Evolutionary conservation across 352 stramenopile species (phyloP).

Genomic region (Sclerospora graminicola): DNA sequence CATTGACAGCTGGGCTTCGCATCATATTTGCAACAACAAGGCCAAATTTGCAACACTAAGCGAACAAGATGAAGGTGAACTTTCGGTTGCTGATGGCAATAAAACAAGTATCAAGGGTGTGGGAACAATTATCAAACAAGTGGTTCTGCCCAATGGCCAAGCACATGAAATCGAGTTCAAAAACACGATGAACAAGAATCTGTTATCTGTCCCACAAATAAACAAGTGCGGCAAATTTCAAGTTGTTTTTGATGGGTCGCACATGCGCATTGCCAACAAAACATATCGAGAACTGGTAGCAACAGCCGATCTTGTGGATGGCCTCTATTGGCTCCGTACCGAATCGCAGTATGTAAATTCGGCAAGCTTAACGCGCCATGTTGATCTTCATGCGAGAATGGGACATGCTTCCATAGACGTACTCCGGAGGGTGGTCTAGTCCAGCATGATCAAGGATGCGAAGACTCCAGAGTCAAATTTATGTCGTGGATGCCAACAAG

Average conservation of each 20-base stretch:
- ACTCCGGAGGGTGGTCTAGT: neutral
- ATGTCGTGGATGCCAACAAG: neutral
- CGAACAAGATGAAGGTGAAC: too few relatives aligned
- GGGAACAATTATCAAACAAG: neutral
- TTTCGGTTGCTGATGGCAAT: neutral
- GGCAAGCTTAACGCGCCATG: neutral
- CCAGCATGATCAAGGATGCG: neutral
- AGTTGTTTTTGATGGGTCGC: too few relatives aligned
- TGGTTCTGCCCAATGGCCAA: neutral
- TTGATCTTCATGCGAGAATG: neutral
- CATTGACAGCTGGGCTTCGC: slow-evolving; percentile 10
- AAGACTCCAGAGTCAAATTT: too few relatives aligned
- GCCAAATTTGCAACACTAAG: neutral
- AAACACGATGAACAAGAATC: neutral
- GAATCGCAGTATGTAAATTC: neutral
- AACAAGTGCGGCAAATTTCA: neutral
- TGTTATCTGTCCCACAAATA: neutral
- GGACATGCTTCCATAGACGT: neutral
- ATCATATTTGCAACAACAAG: slow-evolving; percentile 3
- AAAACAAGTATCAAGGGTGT: neutral
- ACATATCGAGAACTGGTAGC: too few relatives aligned
- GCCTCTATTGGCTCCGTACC: too few relatives aligned
- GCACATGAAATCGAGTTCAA: slow-evolving; percentile 2
- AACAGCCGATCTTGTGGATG: too few relatives aligned
- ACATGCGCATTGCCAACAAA: too few relatives aligned